Base-by-base conservation (phyloP, 169 alveolate genomes). In the Neospora caninum region DNA sequence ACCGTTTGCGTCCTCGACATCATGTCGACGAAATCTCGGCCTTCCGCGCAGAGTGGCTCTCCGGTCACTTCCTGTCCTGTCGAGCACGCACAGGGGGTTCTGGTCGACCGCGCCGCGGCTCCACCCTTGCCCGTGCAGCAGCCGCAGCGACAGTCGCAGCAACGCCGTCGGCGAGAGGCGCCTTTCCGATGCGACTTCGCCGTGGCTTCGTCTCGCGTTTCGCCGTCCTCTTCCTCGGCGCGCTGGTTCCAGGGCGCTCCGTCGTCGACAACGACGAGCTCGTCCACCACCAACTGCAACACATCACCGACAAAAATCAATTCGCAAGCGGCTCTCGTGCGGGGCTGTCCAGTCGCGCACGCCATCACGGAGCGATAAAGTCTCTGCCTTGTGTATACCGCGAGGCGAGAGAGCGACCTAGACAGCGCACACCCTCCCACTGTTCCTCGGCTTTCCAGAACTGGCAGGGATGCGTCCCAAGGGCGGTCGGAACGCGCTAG, bases 271-370 rank as follows among this genome's bases (percentile, higher is more conserved):
- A 82, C 89, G 6, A 82, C 41, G 67, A 82, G 13, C 36, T 82
- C 89, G 64, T 82, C 89, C 0, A 82, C 67, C 2, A 82, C 89
- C 22, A 82, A 67, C 89, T 82, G 89, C 84, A n/a, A 73, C 10
- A 36, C 22, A 2, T 1, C 25, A 73, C 25, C 22, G n/a, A 64
- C 4, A 22, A 64, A 64, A 64, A 49, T 13, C 22, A 49, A 49
- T 4, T 49, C 58, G 58, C 4, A 49, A 13, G 13, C 58, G 22
- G 58, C 13, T 49, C 58, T 49, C 4, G 13, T 13, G 58, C 22
- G 58, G 13, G 58, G 13, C 58, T 4, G 58, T 49, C 58, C 58
- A 4, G 22, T 13, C 58, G 13, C 13, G 13, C 22, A 13, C 13
- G 58, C 58, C 58, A 7, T 49, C 22, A 49, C 58, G 13, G 13